phyloP scores from a whole-genome alignment of 2,329 filamentous ascomycete genomes.

The Trichoderma sp. region DNA sequence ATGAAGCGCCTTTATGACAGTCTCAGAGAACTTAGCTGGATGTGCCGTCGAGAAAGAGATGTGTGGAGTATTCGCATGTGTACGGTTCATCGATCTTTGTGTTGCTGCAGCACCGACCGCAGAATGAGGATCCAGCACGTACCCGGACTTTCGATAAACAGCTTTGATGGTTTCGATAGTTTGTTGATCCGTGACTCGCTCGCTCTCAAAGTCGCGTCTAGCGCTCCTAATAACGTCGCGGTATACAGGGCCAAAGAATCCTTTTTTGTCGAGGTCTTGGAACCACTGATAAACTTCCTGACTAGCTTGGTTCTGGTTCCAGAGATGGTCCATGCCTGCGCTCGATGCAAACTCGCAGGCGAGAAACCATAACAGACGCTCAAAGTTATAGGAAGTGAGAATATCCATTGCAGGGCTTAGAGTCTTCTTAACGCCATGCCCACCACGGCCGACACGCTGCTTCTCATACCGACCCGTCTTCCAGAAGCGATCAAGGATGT shows the following conservation, averaged over 20 bases:
- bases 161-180: conserved; percentile 66
- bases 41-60: conserved; percentile 92
- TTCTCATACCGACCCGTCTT: conserved; percentile 89
- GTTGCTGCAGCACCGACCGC: conserved; percentile 84
- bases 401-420: conserved; percentile 98
- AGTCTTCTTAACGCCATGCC: conserved; percentile 76
- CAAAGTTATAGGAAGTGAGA: conserved; percentile 93
- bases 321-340: conserved; percentile 63
- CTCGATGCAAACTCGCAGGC: conserved; percentile 68
- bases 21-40: conserved; percentile 88
- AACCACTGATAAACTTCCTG: conserved; percentile 80
- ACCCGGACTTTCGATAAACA: conserved; percentile 62
- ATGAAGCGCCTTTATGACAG: conserved; percentile 77
- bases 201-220: conserved; percentile 75
- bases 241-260: conserved; percentile 79
- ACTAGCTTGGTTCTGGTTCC: conserved; percentile 69
- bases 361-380: conserved; percentile 91
- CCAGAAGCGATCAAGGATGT: conserved; percentile 96
- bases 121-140: conserved; percentile 90
- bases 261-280: conserved; percentile 73
- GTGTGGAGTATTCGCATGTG: conserved; percentile 59
- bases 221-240: conserved; percentile 70
- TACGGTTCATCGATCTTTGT: conserved; percentile 63
- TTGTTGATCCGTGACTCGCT: conserved; percentile 67
- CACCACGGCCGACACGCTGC: conserved; percentile 55